Conservation (phyloP, 2,329 filamentous ascomycete genomes). For the Phoma sp. region DNA sequence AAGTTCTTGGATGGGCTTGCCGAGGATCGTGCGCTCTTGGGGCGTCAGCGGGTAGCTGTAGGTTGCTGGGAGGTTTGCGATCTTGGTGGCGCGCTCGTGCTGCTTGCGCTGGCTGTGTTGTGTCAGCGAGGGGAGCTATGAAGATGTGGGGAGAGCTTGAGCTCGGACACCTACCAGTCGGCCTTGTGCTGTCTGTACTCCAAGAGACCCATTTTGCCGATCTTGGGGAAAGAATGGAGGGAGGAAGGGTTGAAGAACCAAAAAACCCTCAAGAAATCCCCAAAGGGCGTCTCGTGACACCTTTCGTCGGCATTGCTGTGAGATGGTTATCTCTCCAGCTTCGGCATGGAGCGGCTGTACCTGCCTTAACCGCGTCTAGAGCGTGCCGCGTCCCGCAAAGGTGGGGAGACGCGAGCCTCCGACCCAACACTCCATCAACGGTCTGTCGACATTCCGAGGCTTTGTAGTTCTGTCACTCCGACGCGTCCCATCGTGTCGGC, state of each 20-base stretch:
- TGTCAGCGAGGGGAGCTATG: conserved; percentile 1
- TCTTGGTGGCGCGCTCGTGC: conserved; percentile 72
- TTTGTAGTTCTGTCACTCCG: too few relatives aligned
- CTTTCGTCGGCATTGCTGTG: conserved; percentile 23
- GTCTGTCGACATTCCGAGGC: not conserved
- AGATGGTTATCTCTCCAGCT: conserved; percentile 17
- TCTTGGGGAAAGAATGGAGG: not conserved
- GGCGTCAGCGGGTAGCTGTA: conserved; percentile 73
- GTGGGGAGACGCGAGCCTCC: conserved; percentile 17
- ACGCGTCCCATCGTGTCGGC: too few relatives aligned
- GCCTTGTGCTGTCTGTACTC: conserved; percentile 75
- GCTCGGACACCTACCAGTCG: conserved; percentile 67
- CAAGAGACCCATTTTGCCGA: conserved; percentile 60
- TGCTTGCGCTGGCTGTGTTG: conserved; percentile 76
- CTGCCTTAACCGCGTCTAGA: conserved; percentile 19
- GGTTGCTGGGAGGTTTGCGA: conserved; percentile 68
- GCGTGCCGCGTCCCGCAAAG: conserved; percentile 9
- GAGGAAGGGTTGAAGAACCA: conserved; percentile 1
- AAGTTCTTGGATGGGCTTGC: conserved; percentile 77
- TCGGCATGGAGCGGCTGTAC: conserved; percentile 19
- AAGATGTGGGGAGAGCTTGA: conserved; percentile 15
- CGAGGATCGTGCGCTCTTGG: conserved; percentile 71
- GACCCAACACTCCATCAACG: not conserved
- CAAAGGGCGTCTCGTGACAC: conserved; percentile 10
- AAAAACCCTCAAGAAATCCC: not conserved